These are phyloP conservation scores for Irpex sp. DNA, from an alignment of 1,284 basidiomycete species.

Conservation along the genomic window DNA sequence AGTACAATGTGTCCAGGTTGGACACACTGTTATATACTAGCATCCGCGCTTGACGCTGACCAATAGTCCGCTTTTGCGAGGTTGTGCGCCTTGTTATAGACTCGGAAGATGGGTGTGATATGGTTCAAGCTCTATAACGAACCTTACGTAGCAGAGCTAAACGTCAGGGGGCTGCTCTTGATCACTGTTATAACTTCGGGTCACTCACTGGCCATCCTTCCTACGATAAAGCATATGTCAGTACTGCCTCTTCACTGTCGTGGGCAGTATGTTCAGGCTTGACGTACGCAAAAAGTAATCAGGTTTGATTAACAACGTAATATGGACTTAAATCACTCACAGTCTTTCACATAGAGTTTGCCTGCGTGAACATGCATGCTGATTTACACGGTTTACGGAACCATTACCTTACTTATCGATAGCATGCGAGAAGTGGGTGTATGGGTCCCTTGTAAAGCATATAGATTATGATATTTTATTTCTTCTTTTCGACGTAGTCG, in stretches of 20 bases:
- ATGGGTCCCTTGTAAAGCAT: background rate
- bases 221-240: background rate
- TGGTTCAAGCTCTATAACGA: background rate
- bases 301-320: too few relatives aligned
- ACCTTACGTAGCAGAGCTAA: background rate
- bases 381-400: background rate
- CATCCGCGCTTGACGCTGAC: too few relatives aligned
- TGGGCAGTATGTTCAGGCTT: too few relatives aligned
- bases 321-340: too few relatives aligned
- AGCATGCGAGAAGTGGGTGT: too few relatives aligned
- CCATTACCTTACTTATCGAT: background rate
- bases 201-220: background rate
- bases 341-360: background rate
- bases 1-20: too few relatives aligned
- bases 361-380: background rate
- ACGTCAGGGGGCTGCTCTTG: background rate
- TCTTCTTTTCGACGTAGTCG: background rate
- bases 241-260: too few relatives aligned
- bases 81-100: too few relatives aligned
- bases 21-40: too few relatives aligned
- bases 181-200: background rate
- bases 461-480: background rate
- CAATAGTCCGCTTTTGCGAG: too few relatives aligned
- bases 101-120: too few relatives aligned
- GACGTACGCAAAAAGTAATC: too few relatives aligned